Percentiles rank a stretch among this genome's conserved stretches.
phyloP scores from a whole-genome alignment of 2,329 filamentous ascomycete species.

The Lachnellula cervina region DNA sequence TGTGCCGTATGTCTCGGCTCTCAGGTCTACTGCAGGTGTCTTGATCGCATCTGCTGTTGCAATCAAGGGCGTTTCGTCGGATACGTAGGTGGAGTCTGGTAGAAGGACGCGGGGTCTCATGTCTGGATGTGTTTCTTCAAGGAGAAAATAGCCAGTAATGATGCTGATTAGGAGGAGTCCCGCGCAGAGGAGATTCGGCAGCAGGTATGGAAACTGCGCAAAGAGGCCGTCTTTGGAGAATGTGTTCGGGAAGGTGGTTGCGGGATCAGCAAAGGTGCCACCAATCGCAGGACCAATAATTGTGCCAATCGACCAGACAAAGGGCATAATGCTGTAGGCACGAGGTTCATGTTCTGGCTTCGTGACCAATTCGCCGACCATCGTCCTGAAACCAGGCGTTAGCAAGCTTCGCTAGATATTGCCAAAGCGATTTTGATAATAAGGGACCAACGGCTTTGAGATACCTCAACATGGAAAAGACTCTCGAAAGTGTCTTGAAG shows the following conservation, averaged over 20 bases:
- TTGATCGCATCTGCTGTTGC: conserved; percentile 70
- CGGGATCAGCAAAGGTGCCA: conserved; percentile 77
- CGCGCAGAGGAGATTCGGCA: conserved; percentile 85
- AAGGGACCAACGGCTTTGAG: background rate
- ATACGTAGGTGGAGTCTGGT: conserved; percentile 46
- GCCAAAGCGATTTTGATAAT: background rate
- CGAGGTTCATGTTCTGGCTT: conserved; percentile 82
- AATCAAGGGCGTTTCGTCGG: conserved; percentile 61
- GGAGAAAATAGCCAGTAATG: conserved; percentile 69
- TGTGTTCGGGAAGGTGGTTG: conserved; percentile 63
- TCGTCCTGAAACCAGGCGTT: conserved; percentile 54
- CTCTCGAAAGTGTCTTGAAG: too few relatives aligned
- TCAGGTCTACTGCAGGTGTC: conserved; percentile 66
- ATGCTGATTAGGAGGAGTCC: conserved; percentile 72
- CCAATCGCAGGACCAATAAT: conserved; percentile 87
- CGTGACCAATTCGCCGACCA: conserved; percentile 83
- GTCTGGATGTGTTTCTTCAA: conserved; percentile 87
- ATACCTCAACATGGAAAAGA: too few relatives aligned
- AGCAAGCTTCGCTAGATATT: background rate
- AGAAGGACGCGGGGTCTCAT: conserved; percentile 55
- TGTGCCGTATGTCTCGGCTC: conserved; percentile 75
- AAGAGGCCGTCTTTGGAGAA: conserved; percentile 70
- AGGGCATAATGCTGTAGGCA: conserved; percentile 89
- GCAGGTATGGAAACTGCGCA: conserved; percentile 74
- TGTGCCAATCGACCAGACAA: conserved; percentile 87